Percentiles rank a stretch among this genome's conserved stretches.
phyloP scores from a whole-genome alignment of 306 rosid species.

The Acacia melanoxylon region DNA sequence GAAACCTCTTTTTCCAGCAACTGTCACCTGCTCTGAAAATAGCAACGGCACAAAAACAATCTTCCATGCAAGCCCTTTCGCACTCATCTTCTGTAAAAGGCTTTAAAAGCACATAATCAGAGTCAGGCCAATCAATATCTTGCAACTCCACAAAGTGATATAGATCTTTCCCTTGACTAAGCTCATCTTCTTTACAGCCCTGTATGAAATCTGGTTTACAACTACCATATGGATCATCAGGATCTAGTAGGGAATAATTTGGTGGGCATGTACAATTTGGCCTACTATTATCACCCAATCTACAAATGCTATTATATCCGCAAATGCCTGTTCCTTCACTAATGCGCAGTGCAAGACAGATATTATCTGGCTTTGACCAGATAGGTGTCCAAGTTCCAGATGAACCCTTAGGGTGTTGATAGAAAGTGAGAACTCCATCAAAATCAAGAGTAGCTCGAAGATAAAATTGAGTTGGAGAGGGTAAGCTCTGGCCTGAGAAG shows the following conservation, averaged over 20 bases:
- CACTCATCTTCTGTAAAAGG: constrained; percentile 39
- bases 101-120: constrained; percentile 24
- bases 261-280: constrained; percentile 41
- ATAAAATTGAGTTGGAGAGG: constrained; percentile 24
- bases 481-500: not conserved
- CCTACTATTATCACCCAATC: constrained; percentile 14
- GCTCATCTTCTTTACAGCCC: constrained; percentile 38
- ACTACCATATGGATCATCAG: constrained; percentile 32
- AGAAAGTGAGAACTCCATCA: constrained; percentile 47
- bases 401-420: constrained; percentile 30
- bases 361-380: constrained; percentile 35
- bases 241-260: constrained; percentile 39
- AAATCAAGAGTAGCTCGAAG: constrained; percentile 44
- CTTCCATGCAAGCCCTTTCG: constrained; percentile 16
- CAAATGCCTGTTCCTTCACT: constrained; percentile 32
- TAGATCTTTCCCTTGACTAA: not conserved
- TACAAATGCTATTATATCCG: constrained; percentile 44
- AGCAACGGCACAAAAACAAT: no score
- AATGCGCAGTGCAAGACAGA: not conserved
- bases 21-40: constrained; percentile 28
- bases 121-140: constrained; percentile 36
- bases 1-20: constrained; percentile 53
- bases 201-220: constrained; percentile 47
- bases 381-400: constrained; percentile 27
- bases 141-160: constrained; percentile 24